Base-by-base conservation (phyloP, 225 moss, liverwort and hornwort species). In the Anthoceros angustus region DNA sequence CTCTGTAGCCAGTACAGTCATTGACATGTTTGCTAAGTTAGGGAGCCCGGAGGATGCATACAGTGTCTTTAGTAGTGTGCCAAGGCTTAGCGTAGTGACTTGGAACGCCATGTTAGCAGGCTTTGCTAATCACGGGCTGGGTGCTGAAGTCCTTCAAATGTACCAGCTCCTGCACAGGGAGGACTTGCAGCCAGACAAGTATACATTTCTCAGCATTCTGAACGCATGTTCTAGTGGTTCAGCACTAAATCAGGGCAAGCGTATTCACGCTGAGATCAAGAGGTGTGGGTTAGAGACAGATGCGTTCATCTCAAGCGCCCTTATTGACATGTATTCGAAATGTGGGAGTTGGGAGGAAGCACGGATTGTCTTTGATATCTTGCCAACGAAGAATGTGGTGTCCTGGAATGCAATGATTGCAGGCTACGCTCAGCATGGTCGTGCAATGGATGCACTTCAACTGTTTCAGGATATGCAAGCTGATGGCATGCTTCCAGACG, bases 341-440 rank as follows among this genome's bases (percentile, higher is more conserved):
- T 32, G 32, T 32, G 32, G 32, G 32, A 32, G 32, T 32, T 32
- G 32, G 32, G 32, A 64, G 12, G 64, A 64, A 7, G 64, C 64
- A 64, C 8, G 64, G 64, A n/a, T 23, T 38, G 64, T 64, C 7
- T 64, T 39, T 64, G 64, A 64, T 40, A 64, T 38, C 11, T n/a
- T 64, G 64, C 38, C 41, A 16, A 32, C 8, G 11, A 32, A 40
- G 41, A 15, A 39, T 64, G 26, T 64, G 38, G 41, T 64, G 12
- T 64, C 64, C 23, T 62, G 61, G 61, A 62, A 62, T 62, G 3
- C 61, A 3, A 62, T 62, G 3, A 62, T 62, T 5, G 64, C 38
- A 64, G 64, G 20, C 10, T 64, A 64, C 41, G 32, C 64, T 12
- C 24, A 39, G 25, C 21, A 12, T 64, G 64, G 64, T 32, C 20